Percentiles rank a stretch among this genome's conserved stretches.
Evolutionary conservation across 2,329 filamentous ascomycete species (phyloP).

Genomic region (Juglanconis sp.): DNA sequence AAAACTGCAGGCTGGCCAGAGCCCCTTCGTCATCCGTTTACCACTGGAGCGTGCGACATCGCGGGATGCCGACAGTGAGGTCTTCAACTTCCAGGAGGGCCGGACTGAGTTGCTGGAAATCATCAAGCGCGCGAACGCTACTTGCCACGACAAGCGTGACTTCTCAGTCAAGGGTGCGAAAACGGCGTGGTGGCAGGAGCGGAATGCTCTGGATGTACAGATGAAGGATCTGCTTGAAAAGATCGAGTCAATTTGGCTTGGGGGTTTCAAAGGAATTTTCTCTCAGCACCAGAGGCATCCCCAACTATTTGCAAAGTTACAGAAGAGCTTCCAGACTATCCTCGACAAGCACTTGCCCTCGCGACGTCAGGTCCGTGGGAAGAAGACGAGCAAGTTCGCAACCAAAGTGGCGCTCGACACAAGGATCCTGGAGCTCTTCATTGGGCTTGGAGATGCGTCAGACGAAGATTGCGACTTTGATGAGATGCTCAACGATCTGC

Average conservation of each 20-base stretch:
- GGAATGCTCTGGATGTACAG: constrained; percentile 74
- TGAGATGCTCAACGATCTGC: constrained; percentile 82
- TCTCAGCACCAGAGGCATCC: constrained; percentile 65
- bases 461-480: constrained; percentile 72
- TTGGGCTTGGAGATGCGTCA: constrained; percentile 74
- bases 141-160: constrained; percentile 70
- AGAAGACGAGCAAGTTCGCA: constrained; percentile 42
- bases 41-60: constrained; percentile 80
- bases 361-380: constrained; percentile 59
- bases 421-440: constrained; percentile 79
- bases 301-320: constrained; percentile 69
- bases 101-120: constrained; percentile 79
- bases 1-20: constrained; percentile 71
- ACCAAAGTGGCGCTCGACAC: constrained; percentile 50
- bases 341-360: constrained; percentile 85
- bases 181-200: constrained; percentile 83
- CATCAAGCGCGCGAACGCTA: constrained; percentile 76
- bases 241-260: constrained; percentile 90
- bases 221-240: constrained; percentile 76
- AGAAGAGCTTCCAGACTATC: constrained; percentile 72
- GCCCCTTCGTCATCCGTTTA: constrained; percentile 81
- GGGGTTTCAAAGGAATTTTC: constrained; percentile 93
- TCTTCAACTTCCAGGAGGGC: constrained; percentile 81
- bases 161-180: constrained; percentile 73
- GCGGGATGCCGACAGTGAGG: constrained; percentile 71